phyloP scores from a whole-genome alignment of 1,284 basidiomycete species.

The Calocybe gambosa region DNA sequence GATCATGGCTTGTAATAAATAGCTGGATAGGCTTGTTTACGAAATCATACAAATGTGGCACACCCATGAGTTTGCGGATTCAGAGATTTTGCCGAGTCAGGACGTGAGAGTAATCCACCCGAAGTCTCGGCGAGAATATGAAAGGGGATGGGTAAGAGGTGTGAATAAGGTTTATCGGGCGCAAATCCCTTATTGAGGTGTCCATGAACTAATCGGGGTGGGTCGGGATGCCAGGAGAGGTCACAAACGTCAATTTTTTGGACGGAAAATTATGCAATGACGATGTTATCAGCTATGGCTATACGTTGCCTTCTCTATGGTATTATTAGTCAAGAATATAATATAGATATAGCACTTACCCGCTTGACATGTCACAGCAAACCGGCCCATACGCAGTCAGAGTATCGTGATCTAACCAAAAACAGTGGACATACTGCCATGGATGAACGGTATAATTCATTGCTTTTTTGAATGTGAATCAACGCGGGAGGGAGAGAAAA shows the following conservation, averaged over 20 bases:
- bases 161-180: not conserved
- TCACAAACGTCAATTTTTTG: not conserved
- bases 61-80: conserved; percentile 23
- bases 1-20: conserved; percentile 23
- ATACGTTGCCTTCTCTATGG: not conserved
- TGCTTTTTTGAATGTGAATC: too few relatives aligned
- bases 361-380: not conserved
- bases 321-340: not conserved
- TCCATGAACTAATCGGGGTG: not conserved
- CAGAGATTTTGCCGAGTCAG: conserved; percentile 30
- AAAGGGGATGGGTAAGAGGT: not conserved
- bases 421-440: not conserved
- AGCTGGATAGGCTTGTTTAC: conserved; percentile 15
- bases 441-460: too few relatives aligned
- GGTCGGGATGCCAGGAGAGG: not conserved
- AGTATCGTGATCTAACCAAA: not conserved
- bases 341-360: not conserved
- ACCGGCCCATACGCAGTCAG: not conserved
- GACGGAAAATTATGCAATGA: not conserved
- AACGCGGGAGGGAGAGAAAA: too few relatives aligned
- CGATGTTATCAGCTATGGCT: not conserved
- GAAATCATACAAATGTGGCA: conserved; percentile 22
- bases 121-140: conserved; percentile 27
- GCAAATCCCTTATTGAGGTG: not conserved
- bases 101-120: conserved; percentile 24